phyloP scores from a whole-genome alignment of 768 basidiomycete genomes.

The Clathrus columnatus region DNA sequence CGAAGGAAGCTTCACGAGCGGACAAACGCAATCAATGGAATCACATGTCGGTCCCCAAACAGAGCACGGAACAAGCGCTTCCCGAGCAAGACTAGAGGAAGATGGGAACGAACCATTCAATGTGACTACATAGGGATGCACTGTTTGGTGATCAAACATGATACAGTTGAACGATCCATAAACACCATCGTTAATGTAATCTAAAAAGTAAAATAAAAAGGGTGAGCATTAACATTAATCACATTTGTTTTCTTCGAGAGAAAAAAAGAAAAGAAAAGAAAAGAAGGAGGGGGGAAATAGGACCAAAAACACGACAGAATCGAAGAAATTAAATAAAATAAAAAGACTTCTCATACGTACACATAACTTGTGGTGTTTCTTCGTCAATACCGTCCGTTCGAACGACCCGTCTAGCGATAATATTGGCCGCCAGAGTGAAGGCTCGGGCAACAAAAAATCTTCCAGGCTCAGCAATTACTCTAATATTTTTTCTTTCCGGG shows the following conservation, averaged over 20 bases:
- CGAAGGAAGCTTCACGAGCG: conserved; percentile 50
- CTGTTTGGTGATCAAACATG: conserved; percentile 91
- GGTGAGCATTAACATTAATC: conserved; percentile 6
- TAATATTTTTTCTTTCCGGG: conserved; percentile 51
- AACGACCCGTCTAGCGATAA: conserved; percentile 80
- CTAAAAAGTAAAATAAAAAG: conserved; percentile 29
- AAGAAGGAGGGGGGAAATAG: neutral
- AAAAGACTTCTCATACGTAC: conserved; percentile 43
- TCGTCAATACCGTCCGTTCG: conserved; percentile 19
- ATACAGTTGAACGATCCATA: conserved; percentile 97
- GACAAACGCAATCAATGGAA: conserved; percentile 87
- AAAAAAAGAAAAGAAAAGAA: neutral
- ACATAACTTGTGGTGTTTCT: conserved; percentile 62
- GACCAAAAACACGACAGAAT: too few relatives aligned
- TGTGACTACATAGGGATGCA: conserved; percentile 61
- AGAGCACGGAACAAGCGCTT: conserved; percentile 47
- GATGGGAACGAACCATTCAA: conserved; percentile 11
- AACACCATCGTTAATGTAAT: conserved; percentile 99
- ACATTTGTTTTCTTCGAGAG: conserved; percentile 21
- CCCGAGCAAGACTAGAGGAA: conserved; percentile 23
- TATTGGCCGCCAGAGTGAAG: conserved; percentile 85
- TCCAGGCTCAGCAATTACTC: conserved; percentile 93
- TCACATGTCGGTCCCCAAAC: conserved; percentile 99
- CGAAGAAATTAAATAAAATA: neutral
- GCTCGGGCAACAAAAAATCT: conserved; percentile 89